Base-by-base conservation (phyloP, 805 yeast species). In the Wickerhamiella occidentalis region DNA sequence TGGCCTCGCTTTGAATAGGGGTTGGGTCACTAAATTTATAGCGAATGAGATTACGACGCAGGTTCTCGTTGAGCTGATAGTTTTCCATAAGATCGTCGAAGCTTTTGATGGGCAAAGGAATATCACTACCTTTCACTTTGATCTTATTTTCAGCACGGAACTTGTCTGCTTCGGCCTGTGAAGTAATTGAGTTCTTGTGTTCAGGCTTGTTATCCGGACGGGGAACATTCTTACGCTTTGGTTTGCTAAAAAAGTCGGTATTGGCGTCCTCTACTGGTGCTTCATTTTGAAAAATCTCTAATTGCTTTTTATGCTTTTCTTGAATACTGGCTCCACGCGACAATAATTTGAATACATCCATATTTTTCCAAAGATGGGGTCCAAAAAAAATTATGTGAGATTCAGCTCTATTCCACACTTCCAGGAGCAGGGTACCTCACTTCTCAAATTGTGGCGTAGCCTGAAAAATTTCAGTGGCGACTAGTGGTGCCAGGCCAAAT, bases 91-190 rank as follows among this genome's bases (percentile, higher is more conserved):
- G 70, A 62, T 90, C 96, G 55, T 81, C 81, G 63, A 92, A 92
- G 1, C 94, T 80, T 1, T 87, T 92, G 51, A 90, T 80, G 1
- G 97, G 96, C 28, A 85, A 68, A n/a, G 96, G 96, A 12, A 83
- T 65, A 64, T 90, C 96, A 40, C 75, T 75, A 37, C 97, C 97
- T 0, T 82, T 70, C 26, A 88, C 79, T 52, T 86, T 87, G 41
- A 80, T 77, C 51, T 72, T 74, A 56, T 79, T 72, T 1, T 73
- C 61, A 56, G 77, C 76, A 55, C 96, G 75, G 49, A 81, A 69
- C 17, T 62, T 65, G 1, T 58, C 59, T 0, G 94, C 94, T 40
- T 85, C 84, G 45, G 74, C 75, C 13, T 67, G 71, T 19, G 67
- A 73, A 1, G 71, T 57, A 40, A 84, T 76, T 47, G 67, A 18